Evolutionary conservation across 129 eudicot species (phyloP), one percentile per base, ranked within the genome.

Genomic region (Tanacetum coccineum): DNA sequence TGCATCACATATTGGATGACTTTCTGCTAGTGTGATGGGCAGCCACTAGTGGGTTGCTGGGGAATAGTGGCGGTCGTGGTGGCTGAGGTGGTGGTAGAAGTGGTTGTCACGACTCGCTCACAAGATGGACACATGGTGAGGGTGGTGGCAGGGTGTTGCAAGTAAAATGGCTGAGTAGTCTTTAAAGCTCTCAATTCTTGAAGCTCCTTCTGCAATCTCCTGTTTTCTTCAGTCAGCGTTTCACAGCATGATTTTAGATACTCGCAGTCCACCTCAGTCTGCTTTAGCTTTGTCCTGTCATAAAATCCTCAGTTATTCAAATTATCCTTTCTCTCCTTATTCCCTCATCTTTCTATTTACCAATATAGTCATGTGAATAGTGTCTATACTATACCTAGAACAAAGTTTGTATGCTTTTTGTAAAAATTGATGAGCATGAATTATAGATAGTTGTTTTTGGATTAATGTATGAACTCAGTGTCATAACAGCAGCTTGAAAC

Each of bases 81-180:
- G 39, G 76, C 30, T 13, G 74, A 45, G 56, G 87, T 57, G 76
- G 89, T 78, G 71, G 96, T 45, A 57, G 85, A 15, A 25, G 64
- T 42, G 25, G 71, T 26, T 73, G 96, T 68, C 71, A 78, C 92
- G 0, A 88, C 96, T 47, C 95, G 84, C 71, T 93, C 96, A 59
- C 98, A 93, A 2, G 98, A 93, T 25, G 96, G 96, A 70, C 98
- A 93, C 96, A 88, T 93, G 20, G 96, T 84, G 75, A 93, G 96
- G 67, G 98, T 93, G 52, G 98, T 93, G 64, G 98, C 90, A 9
- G 98, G 98, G 13, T 57, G 88, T 40, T 93, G 96, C 95, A 82
- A 80, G 95, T 82, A 93, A 70, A 88, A 93, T 69, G 98, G 98
- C 25, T 93, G 88, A 14, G 96, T 80, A 15, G 96, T 76, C 49